Evolutionary conservation across 139 green algal genomes (phyloP).

Genomic region (Coelastrella sp.): DNA sequence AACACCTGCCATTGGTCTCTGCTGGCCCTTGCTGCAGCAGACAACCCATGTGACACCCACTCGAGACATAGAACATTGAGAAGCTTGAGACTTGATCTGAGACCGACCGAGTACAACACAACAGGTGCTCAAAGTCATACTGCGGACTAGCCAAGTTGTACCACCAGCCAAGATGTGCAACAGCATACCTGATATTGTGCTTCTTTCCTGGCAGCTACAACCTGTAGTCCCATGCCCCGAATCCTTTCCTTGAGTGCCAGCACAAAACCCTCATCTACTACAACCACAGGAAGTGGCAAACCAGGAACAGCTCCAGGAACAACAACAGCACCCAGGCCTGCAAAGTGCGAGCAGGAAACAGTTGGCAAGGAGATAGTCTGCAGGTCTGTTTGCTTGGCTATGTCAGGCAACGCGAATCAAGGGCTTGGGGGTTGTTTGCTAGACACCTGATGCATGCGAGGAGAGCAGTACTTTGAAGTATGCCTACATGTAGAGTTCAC

Average conservation of each 20-base stretch:
- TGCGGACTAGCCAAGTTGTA: background rate
- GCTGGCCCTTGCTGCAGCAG: too few species aligned
- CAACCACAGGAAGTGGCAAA: background rate
- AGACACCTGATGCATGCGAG: too few species aligned
- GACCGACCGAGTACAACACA: background rate
- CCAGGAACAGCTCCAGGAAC: slow-evolving; percentile 7
- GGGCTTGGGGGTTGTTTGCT: too few species aligned
- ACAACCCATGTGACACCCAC: too few species aligned
- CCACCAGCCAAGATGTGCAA: background rate
- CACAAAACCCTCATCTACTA: slow-evolving; percentile 23
- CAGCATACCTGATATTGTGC: slow-evolving; percentile 36
- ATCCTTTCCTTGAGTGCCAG: background rate
- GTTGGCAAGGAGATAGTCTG: background rate
- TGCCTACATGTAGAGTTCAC: too few species aligned
- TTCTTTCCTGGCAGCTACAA: background rate
- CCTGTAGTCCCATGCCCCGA: background rate
- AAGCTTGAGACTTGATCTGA: too few species aligned
- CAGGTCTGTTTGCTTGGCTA: background rate
- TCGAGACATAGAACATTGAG: too few species aligned
- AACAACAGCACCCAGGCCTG: background rate
- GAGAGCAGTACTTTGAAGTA: too few species aligned
- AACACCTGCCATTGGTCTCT: background rate
- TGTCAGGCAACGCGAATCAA: background rate
- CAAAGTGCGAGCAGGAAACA: slow-evolving; percentile 10
- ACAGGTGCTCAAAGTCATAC: background rate